Conservation (phyloP, 352 stramenopile genomes). For the Pythium periplocum region DNA sequence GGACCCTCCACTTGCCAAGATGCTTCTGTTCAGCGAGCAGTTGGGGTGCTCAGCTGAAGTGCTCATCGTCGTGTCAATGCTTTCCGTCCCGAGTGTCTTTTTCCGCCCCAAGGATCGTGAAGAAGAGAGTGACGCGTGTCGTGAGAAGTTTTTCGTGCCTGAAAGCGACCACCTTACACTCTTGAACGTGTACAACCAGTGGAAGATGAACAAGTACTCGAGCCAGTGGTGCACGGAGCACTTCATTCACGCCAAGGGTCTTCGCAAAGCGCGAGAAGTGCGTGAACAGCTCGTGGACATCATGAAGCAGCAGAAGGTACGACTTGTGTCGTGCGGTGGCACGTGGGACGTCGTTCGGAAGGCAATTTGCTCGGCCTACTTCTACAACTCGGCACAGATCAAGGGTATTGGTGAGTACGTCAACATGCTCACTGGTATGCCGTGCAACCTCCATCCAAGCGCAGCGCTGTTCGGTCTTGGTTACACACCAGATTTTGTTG, state of each 20-base stretch:
- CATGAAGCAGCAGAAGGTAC: constrained; percentile 96
- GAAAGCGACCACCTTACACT: constrained; percentile 97
- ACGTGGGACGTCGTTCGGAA: constrained; percentile 98
- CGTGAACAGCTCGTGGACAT: constrained; percentile 96
- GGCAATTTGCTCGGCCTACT: constrained; percentile 99
- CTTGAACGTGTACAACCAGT: constrained; percentile 95
- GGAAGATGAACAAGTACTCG: constrained; percentile 95
- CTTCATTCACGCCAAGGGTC: constrained; percentile 96
- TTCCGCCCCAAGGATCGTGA: constrained; percentile 96
- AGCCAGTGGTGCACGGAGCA: constrained; percentile 92
- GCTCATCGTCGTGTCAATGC: constrained; percentile 96
- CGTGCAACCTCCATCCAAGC: constrained; percentile 95
- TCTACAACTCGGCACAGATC: constrained; percentile 99
- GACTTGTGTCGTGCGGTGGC: constrained; percentile 85
- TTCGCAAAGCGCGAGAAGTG: constrained; percentile 91
- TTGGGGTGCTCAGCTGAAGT: constrained; percentile 94
- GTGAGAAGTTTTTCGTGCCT: constrained; percentile 99
- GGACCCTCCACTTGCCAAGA: constrained; percentile 93
- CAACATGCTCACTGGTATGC: constrained; percentile 99
- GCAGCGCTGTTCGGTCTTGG: constrained; percentile 97
- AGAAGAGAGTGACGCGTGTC: constrained; percentile 95
- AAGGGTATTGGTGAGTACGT: constrained; percentile 99
- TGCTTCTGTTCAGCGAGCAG: constrained; percentile 94
- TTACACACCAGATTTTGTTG: constrained; percentile 99
- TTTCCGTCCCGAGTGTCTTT: constrained; percentile 96